Conservation (phyloP, 441 rosid species). For the Pelargonium fulgidum region DNA sequence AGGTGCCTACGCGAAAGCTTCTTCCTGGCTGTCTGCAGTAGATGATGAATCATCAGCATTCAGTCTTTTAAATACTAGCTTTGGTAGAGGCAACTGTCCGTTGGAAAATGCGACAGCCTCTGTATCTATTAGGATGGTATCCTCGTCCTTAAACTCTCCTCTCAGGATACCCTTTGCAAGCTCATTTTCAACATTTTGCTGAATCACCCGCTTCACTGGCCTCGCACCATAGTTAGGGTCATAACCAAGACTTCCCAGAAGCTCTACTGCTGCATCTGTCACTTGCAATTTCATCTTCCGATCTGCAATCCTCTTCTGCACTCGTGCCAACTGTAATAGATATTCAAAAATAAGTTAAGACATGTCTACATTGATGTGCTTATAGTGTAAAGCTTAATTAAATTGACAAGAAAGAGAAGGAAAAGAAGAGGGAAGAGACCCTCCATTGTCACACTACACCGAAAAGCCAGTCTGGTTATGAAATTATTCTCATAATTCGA, state of each 20-base stretch:
- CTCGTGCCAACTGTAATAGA: constrained; percentile 68
- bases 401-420: too few species aligned
- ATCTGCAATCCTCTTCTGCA: constrained; percentile 80
- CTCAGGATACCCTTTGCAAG: constrained; percentile 92
- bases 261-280: constrained; percentile 66
- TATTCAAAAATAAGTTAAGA: constrained; percentile 16
- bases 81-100: constrained; percentile 78
- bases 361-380: too few species aligned
- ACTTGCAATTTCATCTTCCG: constrained; percentile 70
- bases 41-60: constrained; percentile 23
- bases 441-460: too few species aligned
- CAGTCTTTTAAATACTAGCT: constrained; percentile 58
- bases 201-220: constrained; percentile 95
- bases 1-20: constrained; percentile 32
- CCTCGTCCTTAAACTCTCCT: constrained; percentile 86
- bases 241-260: constrained; percentile 81
- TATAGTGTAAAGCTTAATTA: too few species aligned
- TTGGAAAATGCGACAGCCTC: constrained; percentile 60
- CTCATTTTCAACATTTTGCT: constrained; percentile 84
- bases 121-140: constrained; percentile 52
- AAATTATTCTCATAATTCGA: too few species aligned
- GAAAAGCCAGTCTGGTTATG: too few species aligned
- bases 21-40: constrained; percentile 28
- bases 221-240: constrained; percentile 97
- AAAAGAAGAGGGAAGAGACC: too few species aligned